Base-by-base conservation (phyloP, 768 basidiomycete species). In the Calvatia gigantea region DNA sequence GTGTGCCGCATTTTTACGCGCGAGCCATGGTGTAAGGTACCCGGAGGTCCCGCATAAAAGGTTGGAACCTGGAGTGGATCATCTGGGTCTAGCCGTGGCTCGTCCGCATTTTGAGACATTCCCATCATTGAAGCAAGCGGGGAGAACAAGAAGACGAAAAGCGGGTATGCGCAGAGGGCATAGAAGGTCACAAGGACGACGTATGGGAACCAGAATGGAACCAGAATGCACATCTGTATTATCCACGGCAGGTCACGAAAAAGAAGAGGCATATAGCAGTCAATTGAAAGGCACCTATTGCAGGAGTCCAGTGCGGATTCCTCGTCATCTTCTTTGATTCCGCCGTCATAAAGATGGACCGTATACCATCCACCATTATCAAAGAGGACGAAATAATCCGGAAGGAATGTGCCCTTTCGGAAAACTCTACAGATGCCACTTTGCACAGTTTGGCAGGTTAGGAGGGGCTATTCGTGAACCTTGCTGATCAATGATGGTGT, bases 291-390 rank as follows among this genome's bases (percentile, higher is more conserved):
- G 14, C 19, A n/a, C n/a, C n/a, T 42, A 6, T 52, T 21, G 15
- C 28, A 42, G 11, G 42, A 25, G 21, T 21, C 32, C 14, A 12
- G 32, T 4, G 19, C 11, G 4, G 51, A 25, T 3, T 11, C 9
- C 6, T 43, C 41, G 33, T 43, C 41, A 23, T 52, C 21, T 9
- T 37, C 17, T 14, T 19, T 17, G n/a, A 52, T 43, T 12, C 33
- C n/a, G 12, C 19, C 41, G 14, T 31, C 21, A 23, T 29, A 31
- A 8, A 52, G 19, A 27, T 52, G 39, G 29, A 52, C 23, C 12
- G 41, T 52, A 19, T 52, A 52, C 51, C 51, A 43, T 6, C 51
- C 51, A 9, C 51, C 51, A 43, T 52, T 42, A 31, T 43, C 9
- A 43, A n/a, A 31, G 21, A 52, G 27, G 29, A 43, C 17, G 15